These are phyloP conservation scores for Quercus cerris DNA, from an alignment of 306 rosid genomes.

Conservation along the genomic window DNA sequence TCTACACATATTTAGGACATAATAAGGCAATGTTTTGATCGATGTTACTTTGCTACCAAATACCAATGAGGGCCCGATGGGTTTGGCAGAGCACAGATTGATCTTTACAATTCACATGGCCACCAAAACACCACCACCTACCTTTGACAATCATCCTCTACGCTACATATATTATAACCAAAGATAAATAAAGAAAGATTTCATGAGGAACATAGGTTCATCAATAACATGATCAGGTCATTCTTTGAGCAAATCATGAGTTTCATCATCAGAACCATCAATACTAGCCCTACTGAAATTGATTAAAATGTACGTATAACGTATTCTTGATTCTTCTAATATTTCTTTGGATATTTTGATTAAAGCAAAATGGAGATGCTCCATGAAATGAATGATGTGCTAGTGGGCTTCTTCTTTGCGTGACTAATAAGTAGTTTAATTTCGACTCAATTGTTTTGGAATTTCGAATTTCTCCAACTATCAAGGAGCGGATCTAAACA, in stretches of 20 bases:
- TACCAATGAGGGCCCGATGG: background rate
- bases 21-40: background rate
- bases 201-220: no score
- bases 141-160: background rate
- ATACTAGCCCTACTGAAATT: no score
- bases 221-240: no score
- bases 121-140: background rate
- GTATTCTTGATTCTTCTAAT: background rate
- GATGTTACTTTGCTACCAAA: background rate
- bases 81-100: background rate
- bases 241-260: no score
- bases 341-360: background rate
- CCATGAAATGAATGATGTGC: background rate
- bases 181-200: no score
- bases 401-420: background rate
- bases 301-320: no score
- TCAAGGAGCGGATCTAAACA: background rate
- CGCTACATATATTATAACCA: no score
- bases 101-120: background rate
- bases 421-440: conserved; percentile 1
- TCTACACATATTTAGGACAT: background rate
- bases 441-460: background rate
- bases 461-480: background rate
- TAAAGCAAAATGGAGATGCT: conserved; percentile 8
- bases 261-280: no score